phyloP scores from a whole-genome alignment of 805 yeast species.

The Diddensiella caesifluorescens region DNA sequence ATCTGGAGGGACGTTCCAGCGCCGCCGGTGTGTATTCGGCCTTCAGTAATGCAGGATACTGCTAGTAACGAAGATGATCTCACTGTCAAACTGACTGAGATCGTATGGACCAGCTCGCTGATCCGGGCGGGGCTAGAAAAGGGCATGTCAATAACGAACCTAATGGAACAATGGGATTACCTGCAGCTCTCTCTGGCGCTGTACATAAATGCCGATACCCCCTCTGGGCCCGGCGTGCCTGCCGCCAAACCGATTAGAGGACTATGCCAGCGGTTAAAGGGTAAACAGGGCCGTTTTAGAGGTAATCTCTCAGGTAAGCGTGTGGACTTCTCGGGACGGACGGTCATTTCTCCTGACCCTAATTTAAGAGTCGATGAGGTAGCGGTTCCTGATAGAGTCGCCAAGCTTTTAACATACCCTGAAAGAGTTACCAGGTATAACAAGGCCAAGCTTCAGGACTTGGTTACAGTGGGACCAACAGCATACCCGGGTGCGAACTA shows the following conservation, averaged over 20 bases:
- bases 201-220: slow-evolving; percentile 95
- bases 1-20: slow-evolving; percentile 97
- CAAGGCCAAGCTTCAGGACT: slow-evolving; percentile 63
- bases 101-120: slow-evolving; percentile 93
- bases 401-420: slow-evolving; percentile 92
- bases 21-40: slow-evolving; percentile 98
- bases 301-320: slow-evolving; percentile 98
- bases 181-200: slow-evolving; percentile 92
- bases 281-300: slow-evolving; percentile 98
- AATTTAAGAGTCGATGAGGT: slow-evolving; percentile 92
- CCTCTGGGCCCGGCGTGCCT: slow-evolving; percentile 45
- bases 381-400: slow-evolving; percentile 96
- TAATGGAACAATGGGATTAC: slow-evolving; percentile 99
- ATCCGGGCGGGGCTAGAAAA: slow-evolving; percentile 93
- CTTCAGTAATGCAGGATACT: slow-evolving; percentile 90
- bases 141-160: slow-evolving; percentile 84
- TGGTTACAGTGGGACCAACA: slow-evolving; percentile 80
- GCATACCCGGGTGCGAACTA: slow-evolving; percentile 97
- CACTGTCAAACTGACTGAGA: slow-evolving; percentile 91
- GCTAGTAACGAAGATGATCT: slow-evolving; percentile 96
- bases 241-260: slow-evolving; percentile 81
- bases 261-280: slow-evolving; percentile 93
- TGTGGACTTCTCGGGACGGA: slow-evolving; percentile 97
- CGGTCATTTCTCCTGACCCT: slow-evolving; percentile 98
- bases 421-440: slow-evolving; percentile 91